Evolutionary conservation across 2,329 filamentous ascomycete genomes (phyloP).

Genomic region (Thermothelomyces thermophilus): DNA sequence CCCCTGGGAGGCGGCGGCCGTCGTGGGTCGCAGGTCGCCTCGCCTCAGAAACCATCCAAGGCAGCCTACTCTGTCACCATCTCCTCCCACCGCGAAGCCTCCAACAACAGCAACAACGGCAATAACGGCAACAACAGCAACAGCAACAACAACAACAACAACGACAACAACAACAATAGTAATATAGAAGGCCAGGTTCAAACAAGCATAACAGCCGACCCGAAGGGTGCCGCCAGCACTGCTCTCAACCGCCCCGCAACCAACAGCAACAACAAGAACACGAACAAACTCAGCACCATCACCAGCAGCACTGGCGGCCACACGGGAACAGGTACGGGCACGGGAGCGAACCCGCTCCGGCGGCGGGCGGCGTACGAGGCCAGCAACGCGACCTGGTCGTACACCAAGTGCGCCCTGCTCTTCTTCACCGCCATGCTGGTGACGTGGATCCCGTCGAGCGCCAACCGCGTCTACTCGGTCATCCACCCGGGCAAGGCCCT

Average conservation of each 20-base stretch:
- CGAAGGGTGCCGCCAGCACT: conserved; percentile 15
- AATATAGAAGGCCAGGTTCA: conserved; percentile 19
- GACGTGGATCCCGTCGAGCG: conserved; percentile 70
- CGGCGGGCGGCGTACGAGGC: conserved; percentile 42
- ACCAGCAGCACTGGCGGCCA: conserved; percentile 13
- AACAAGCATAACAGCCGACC: conserved; percentile 14
- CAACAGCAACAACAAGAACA: conserved; percentile 6
- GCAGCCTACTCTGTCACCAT: conserved; percentile 46
- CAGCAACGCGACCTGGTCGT: conserved; percentile 60
- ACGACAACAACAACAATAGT: background rate
- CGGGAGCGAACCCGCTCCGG: conserved; percentile 23
- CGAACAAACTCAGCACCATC: background rate
- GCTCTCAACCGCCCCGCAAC: conserved; percentile 10
- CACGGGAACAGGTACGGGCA: background rate
- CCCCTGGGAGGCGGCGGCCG: conserved; percentile 26
- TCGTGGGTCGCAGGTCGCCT: conserved; percentile 17
- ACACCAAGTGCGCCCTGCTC: conserved; percentile 62
- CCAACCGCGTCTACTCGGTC: conserved; percentile 69
- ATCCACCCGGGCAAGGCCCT: conserved; percentile 47
- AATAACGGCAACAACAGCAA: conserved; percentile 6
- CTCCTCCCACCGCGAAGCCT: conserved; percentile 32
- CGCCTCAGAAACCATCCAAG: conserved; percentile 14
- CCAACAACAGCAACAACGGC: conserved; percentile 24
- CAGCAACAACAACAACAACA: background rate
- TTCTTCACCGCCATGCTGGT: conserved; percentile 67